Base-by-base conservation (phyloP, 148 eudicot species). In the Vaccinium vitisidaea region DNA sequence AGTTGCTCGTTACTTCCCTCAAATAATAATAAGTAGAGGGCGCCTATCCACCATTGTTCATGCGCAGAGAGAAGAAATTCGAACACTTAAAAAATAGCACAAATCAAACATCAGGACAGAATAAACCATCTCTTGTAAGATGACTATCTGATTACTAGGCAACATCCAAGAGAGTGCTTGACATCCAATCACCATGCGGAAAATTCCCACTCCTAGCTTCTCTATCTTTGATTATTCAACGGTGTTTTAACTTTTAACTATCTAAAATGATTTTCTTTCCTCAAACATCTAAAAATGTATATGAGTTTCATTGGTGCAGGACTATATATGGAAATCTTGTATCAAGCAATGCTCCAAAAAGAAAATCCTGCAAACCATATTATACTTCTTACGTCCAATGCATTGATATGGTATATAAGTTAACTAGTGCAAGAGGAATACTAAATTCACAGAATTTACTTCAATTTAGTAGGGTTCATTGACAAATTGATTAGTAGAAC, bases 281-380 rank as follows among this genome's bases (percentile, higher is more conserved):
- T 43, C 12, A 39, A 75, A 39, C 6, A 75, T 43, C 53, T 36
- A 39, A 43, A 75, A 75, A 8, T 39, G 23, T 25, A 75, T 11
- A 48, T 2, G 7, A 43, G 53, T 18, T 36, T 43, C 49, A 75
- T 71, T 5, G 36, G 73, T 1, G 73, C 73, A 23, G 71, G 3
- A 65, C 23, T 59, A 11, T 7, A 59, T 9, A 67, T 67, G 15
- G 36, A 23, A 23, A 67, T n/a, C 73, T 67, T n/a, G 19, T 14
- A 36, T 70, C 76, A 71, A 58, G 39, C 49, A 14, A 71, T 71
- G 76, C 76, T 71, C 36, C 48, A 71, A 18, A 71, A 71, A 71
- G 48, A 7, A 15, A 15, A 71, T 30, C n/a, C 0, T 1, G 6
- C 19, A 71, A 5, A 67, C 36, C 36, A 19, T 25, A 10, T 1